phyloP scores from a whole-genome alignment of 345 rosid species.

The Ricinus communis region DNA sequence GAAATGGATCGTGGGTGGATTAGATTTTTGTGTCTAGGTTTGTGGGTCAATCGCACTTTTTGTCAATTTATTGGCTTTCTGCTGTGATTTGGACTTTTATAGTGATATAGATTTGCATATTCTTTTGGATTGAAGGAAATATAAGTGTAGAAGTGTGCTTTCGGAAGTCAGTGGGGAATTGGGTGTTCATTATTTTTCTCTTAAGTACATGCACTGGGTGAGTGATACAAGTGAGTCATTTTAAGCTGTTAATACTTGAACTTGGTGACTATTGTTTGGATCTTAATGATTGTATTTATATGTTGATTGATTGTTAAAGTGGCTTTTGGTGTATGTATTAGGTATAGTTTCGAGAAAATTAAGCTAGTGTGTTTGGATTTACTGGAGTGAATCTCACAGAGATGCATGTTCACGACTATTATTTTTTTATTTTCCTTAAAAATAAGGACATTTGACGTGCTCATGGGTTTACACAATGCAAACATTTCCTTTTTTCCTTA shows the following conservation, averaged over 20 bases:
- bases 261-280: slow-evolving; percentile 13
- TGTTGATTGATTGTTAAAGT: neutral
- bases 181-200: neutral
- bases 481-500: neutral
- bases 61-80: slow-evolving; percentile 13
- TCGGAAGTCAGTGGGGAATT: slow-evolving; percentile 16
- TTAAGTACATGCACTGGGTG: slow-evolving; percentile 11
- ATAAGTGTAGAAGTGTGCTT: slow-evolving; percentile 22
- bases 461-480: neutral
- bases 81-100: slow-evolving; percentile 12
- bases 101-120: slow-evolving; percentile 5
- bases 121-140: slow-evolving; percentile 6
- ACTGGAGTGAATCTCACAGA: neutral
- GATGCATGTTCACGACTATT: neutral
- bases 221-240: slow-evolving; percentile 9
- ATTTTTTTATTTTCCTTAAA: neutral
- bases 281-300: slow-evolving; percentile 15
- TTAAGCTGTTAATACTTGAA: slow-evolving; percentile 1
- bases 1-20: slow-evolving; percentile 41
- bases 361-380: neutral
- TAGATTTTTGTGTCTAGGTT: slow-evolving; percentile 23
- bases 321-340: neutral
- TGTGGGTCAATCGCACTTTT: slow-evolving; percentile 34
- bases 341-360: neutral
- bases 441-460: neutral